A percentile compares a stretch with the other conserved stretches of the same genome.
phyloP scores from a whole-genome alignment of 2,329 filamentous ascomycete species.

The Macroventuria anomochaeta region DNA sequence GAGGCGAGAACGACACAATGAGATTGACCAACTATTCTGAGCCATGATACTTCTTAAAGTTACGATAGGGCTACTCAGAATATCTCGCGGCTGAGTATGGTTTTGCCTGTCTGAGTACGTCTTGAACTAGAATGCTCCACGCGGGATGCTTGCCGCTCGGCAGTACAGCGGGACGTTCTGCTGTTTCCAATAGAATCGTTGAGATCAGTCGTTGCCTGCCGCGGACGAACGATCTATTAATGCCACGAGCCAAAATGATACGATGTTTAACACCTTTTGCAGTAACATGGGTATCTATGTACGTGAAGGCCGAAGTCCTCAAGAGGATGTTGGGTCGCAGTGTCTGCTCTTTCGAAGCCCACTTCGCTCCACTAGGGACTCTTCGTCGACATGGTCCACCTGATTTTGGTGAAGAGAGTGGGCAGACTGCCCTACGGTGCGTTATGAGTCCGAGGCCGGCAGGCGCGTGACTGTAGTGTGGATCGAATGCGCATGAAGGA shows the following conservation, averaged over 20 bases:
- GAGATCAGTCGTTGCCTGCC: neutral
- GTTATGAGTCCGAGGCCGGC: neutral
- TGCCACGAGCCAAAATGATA: neutral
- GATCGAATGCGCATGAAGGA: neutral
- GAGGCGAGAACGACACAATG: neutral
- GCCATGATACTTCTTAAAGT: neutral
- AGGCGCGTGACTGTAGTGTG: neutral
- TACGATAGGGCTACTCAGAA: neutral
- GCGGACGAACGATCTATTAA: neutral
- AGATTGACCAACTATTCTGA: neutral
- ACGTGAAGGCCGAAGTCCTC: neutral
- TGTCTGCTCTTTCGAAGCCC: neutral
- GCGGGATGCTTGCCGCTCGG: constrained; percentile 10
- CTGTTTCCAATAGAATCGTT: neutral
- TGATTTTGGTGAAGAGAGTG: neutral
- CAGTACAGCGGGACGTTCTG: neutral
- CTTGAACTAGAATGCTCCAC: neutral
- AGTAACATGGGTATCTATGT: neutral
- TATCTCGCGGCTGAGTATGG: neutral
- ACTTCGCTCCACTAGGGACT: constrained; percentile 1
- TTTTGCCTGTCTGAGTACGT: neutral
- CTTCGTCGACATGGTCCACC: neutral
- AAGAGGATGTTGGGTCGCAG: neutral
- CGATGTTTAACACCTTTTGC: neutral
- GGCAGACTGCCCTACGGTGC: neutral